These are phyloP conservation scores for Neurospora sp. DNA, from an alignment of 495 filamentous ascomycete genomes.

Conservation along the genomic window DNA sequence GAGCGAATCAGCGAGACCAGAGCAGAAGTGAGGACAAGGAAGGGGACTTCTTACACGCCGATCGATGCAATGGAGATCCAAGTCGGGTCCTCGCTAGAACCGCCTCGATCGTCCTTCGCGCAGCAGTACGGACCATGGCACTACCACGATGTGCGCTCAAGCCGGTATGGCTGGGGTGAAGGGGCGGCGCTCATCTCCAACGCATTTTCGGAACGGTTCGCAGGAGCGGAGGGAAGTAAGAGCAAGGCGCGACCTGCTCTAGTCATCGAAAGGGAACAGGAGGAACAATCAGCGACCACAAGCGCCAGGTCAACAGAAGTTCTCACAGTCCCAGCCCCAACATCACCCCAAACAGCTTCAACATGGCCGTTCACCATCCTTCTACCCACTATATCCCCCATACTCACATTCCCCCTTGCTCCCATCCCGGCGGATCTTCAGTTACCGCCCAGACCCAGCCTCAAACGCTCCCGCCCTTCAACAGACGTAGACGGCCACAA, in stretches of 20 bases:
- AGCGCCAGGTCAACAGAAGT: not conserved
- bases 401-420: conserved; percentile 10
- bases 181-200: not conserved
- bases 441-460: conserved; percentile 7
- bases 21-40: no score
- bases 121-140: conserved; percentile 22
- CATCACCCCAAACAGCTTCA: not conserved
- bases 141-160: conserved; percentile 7
- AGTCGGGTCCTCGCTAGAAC: conserved; percentile 16
- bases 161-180: not conserved
- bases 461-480: conserved; percentile 47
- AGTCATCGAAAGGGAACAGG: not conserved
- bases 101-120: not conserved
- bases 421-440: not conserved
- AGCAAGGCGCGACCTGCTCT: not conserved
- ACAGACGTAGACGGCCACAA: conserved; percentile 54
- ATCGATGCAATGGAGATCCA: conserved; percentile 18
- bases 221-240: not conserved
- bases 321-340: not conserved
- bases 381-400: not conserved
- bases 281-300: not conserved
- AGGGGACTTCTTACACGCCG: no score
- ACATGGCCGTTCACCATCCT: not conserved
- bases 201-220: not conserved
- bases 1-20: no score